A percentile compares a stretch with the other conserved stretches of the same genome.
phyloP scores from a whole-genome alignment of 1,139 yeast genomes.

The Candida mesenterica region DNA sequence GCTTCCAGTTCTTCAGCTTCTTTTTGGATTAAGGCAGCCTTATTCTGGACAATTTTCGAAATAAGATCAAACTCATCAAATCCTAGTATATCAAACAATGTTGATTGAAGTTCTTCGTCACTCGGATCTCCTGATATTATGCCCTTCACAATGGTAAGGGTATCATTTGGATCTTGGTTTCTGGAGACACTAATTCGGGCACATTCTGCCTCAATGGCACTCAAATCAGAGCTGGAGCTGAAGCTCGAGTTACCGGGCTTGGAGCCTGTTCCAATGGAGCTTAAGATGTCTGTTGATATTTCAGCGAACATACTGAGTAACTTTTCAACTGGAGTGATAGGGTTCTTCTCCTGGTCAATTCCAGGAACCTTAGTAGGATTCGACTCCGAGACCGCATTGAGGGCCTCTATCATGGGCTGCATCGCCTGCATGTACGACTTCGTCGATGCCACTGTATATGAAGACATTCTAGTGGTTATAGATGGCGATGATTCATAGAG shows the following conservation, averaged over 20 bases:
- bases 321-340: slow-evolving; percentile 26
- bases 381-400: slow-evolving; percentile 31
- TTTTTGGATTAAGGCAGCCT: slow-evolving; percentile 21
- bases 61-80: slow-evolving; percentile 82
- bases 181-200: slow-evolving; percentile 26
- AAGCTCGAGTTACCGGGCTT: slow-evolving; percentile 5
- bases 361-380: slow-evolving; percentile 24
- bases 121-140: slow-evolving; percentile 25
- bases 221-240: slow-evolving; percentile 2
- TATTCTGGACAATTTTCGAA: slow-evolving; percentile 58
- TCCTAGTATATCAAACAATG: slow-evolving; percentile 76
- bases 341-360: slow-evolving; percentile 33
- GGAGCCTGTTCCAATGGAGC: slow-evolving; percentile 25
- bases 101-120: slow-evolving; percentile 66
- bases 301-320: slow-evolving; percentile 30
- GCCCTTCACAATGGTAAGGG: slow-evolving; percentile 23
- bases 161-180: slow-evolving; percentile 25
- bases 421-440: slow-evolving; percentile 78
- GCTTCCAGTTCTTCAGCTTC: slow-evolving; percentile 4
- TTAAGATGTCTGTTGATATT: slow-evolving; percentile 33
- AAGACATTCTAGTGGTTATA: slow-evolving; percentile 22
- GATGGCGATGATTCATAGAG: background rate
- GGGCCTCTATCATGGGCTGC: slow-evolving; percentile 57
- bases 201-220: slow-evolving; percentile 27
- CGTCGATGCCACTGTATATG: slow-evolving; percentile 57